Base-by-base conservation (phyloP, 257 asterid species). In the Oldenlandia corymbosa region DNA sequence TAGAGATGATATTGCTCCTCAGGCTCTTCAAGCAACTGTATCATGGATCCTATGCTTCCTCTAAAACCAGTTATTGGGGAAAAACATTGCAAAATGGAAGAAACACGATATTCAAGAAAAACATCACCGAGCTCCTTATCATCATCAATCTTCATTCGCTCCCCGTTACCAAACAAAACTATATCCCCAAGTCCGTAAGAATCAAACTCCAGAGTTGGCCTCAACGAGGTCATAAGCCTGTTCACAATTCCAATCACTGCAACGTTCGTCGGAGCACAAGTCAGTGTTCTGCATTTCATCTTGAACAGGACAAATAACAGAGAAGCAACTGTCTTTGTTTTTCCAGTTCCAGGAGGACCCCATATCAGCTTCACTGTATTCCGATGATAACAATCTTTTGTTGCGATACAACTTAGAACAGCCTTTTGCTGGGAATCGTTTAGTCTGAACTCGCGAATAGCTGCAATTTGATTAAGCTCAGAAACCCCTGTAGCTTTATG, bases 271-370 rank as follows among this genome's bases (percentile, higher is more conserved):
- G 95, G 96, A 27, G 87, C 88, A 79, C 92, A 88, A 65, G 82
- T 76, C 56, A 86, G 46, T 53, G 92, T 77, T 81, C 84, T 82
- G 69, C 84, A 68, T 58, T 76, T 77, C 69, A 70, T 41, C 55
- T 67, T 46, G 5, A 80, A 65, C 69, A 88, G 77, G 13, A 60
- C 42, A 26, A 73, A 68, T 24, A 80, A 59, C 18, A 88, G 43
- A 2, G 83, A 58, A 20, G 86, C 77, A 7, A 78, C 65, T 1
- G 96, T 88, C 37, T 74, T 88, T 0, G 92, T 88, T 60, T 88
- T 88, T 32, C 95, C 95, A 0, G 96, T 88, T 48, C 96, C 95
- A 2, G 95, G 96, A 2, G 96, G 96, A 49, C 96, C 96, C 96
- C 96, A 88, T 13, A 85, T 79, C 73, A 88, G 86, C 74, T 76